Evolutionary conservation across 1,139 yeast species (phyloP).

Genomic region (Lodderomyces elongisporus): DNA sequence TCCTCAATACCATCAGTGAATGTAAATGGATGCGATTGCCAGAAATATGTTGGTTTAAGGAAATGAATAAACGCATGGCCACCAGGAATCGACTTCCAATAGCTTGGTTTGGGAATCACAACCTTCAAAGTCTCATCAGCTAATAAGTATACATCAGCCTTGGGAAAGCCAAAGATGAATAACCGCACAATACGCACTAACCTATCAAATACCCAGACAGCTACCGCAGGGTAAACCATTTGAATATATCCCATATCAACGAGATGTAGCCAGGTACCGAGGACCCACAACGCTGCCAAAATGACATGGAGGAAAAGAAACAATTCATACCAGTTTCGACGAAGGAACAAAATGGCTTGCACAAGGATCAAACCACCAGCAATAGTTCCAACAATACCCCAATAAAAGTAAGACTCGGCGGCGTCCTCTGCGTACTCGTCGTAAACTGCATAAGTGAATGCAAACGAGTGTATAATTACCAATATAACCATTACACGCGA

Average conservation of each 20-base stretch:
- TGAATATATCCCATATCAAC: constrained; percentile 34
- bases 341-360: constrained; percentile 36
- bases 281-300: constrained; percentile 36
- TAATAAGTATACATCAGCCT: constrained; percentile 28
- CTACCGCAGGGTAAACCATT: constrained; percentile 35
- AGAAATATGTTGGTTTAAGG: constrained; percentile 29
- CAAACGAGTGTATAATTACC: constrained; percentile 32
- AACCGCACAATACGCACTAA: constrained; percentile 33
- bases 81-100: constrained; percentile 45
- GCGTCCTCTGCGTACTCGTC: constrained; percentile 3
- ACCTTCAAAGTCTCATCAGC: constrained; percentile 39
- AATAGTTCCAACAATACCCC: constrained; percentile 31
- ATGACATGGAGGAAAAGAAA: constrained; percentile 39
- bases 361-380: constrained; percentile 31
- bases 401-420: constrained; percentile 4
- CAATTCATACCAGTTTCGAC: constrained; percentile 42
- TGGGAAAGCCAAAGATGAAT: constrained; percentile 34
- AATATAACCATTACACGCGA: constrained; percentile 27
- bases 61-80: constrained; percentile 51
- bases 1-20: constrained; percentile 21
- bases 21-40: constrained; percentile 38
- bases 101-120: constrained; percentile 33
- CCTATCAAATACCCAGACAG: constrained; percentile 44
- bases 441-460: constrained; percentile 23
- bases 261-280: constrained; percentile 42